Conservation (phyloP, 2,329 filamentous ascomycete genomes). For the Trichophyton mentagrophytes region DNA sequence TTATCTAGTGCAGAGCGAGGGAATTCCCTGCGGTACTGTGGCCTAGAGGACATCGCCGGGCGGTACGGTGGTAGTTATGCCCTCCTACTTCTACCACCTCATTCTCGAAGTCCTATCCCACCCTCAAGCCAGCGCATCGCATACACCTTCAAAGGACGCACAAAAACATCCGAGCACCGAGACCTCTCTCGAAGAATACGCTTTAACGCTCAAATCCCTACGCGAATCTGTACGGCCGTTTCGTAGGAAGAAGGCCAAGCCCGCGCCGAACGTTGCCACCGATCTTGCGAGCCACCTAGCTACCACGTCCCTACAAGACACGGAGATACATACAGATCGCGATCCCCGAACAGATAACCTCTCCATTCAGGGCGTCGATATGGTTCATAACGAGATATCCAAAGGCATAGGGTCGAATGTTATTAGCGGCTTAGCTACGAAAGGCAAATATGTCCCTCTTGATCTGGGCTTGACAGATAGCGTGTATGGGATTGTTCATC, state of each 20-base stretch:
- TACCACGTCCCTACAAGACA: not conserved
- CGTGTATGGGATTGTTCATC: constrained; percentile 84
- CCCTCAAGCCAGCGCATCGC: not conserved
- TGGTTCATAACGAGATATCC: constrained; percentile 41
- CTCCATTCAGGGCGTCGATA: constrained; percentile 69
- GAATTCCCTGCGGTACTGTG: too few species aligned
- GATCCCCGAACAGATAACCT: constrained; percentile 57
- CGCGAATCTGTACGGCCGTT: constrained; percentile 12
- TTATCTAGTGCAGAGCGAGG: too few species aligned
- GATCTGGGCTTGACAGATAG: constrained; percentile 60
- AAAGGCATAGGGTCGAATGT: constrained; percentile 40
- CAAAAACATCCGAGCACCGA: too few species aligned
- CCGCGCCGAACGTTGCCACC: not conserved
- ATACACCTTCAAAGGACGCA: not conserved
- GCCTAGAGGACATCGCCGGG: constrained; percentile 16
- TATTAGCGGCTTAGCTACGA: constrained; percentile 59
- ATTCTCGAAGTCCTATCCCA: constrained; percentile 45
- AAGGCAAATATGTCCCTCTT: constrained; percentile 63
- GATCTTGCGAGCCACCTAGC: not conserved
- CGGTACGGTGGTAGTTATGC: constrained; percentile 35
- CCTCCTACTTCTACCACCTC: constrained; percentile 52
- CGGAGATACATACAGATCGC: constrained; percentile 36
- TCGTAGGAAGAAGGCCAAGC: constrained; percentile 6
- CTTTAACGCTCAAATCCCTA: constrained; percentile 6
- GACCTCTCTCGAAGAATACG: not conserved